Base-by-base conservation (phyloP, 1,284 basidiomycete genomes). In the Cutaneotrichosporon cutaneum region DNA sequence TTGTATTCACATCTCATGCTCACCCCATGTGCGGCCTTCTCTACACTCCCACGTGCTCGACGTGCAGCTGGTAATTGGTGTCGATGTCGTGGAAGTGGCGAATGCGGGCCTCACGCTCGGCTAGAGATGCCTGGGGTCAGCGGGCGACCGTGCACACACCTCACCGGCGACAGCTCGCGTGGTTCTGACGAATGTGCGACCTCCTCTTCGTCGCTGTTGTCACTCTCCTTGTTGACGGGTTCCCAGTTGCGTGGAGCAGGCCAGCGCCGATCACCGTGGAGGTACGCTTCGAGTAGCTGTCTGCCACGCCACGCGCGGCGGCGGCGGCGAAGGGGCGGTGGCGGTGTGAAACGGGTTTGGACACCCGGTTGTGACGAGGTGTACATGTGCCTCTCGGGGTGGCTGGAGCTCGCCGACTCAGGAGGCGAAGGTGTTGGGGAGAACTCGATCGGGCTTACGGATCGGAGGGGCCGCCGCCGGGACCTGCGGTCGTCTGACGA, bases 51-150 rank as follows among this genome's bases (percentile, higher is more conserved):
- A 62, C 61, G n/a, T 52, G 53, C 24, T 63, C 59, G 11, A 64
- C 56, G 11, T 44, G 36, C n/a, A 64, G 56, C 32, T 55, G 30
- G 35, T 59, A 59, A 14, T 59, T 33, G n/a, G 48, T 27, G 51
- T 39, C 65, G 58, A 68, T 56, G 54, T 55, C 62, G 42, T 51
- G 50, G 42, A 55, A 56, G 61, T 47, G 60, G 26, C 14, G 55
- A 57, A 57, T 68, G 36, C 65, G 60, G 2, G 50, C 55, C n/a
- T 39, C 44, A 11, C 60, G 60, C 0, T 56, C 60, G 2, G 21
- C 42, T 5, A 54, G 21, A 6, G 58, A 30, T 13, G 51, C 42
- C 58, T 59, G 32, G 0, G 1, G 27, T 59, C 16, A 51, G 27
- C 14, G 6, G 1, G 10, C 10, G 22, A 13, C 14, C 26, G 6